Base-by-base conservation (phyloP, 495 filamentous ascomycete species). In the Monascus purpureus region DNA sequence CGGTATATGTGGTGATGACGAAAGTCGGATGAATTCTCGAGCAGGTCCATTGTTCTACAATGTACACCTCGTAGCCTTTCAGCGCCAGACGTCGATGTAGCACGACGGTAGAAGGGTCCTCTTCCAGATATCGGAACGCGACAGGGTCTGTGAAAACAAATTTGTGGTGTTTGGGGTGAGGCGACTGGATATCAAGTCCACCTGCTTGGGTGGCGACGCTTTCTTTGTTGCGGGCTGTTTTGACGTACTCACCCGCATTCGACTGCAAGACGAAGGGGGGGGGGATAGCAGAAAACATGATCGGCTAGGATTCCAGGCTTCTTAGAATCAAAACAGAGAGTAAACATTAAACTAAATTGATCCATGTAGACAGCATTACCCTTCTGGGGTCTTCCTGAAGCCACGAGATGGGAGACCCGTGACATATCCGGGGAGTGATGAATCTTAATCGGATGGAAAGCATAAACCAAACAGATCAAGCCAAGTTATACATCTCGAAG, bases 21-120 rank as follows among this genome's bases (percentile, higher is more conserved):
- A 90, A 82, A 16, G 87, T 93, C 5, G 88, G 90, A 42, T 93
- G 80, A 18, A 72, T 65, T 33, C 90, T 74, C 6, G 87, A 94
- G 52, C 85, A 94, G 8, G 83, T 84, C 92, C 90, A 97, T 71
- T 97, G 90, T 53, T 96, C 90, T 35, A 97, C 86, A 22, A 96
- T 55, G 57, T 96, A 96, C 30, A 88, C 60, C 49, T 95, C 87
- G 50, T 95, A 96, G 36, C 92, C 92, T 29, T 73, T 53, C 13
- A 97, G 68, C 18, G 63, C 57, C 29, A 60, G 56, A 28, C 73
- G 70, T 17, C 80, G 77, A 37, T 82, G 68, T 8, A 93, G 65
- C 9, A 94, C 76, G 3, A 65, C 70, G 2, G 82, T 82, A 0
- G 72, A 73, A 1, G 81, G 63, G 36, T 97, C 90, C 39, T 86